Conservation (phyloP, 768 basidiomycete genomes). For the Lactarius psammicola region DNA sequence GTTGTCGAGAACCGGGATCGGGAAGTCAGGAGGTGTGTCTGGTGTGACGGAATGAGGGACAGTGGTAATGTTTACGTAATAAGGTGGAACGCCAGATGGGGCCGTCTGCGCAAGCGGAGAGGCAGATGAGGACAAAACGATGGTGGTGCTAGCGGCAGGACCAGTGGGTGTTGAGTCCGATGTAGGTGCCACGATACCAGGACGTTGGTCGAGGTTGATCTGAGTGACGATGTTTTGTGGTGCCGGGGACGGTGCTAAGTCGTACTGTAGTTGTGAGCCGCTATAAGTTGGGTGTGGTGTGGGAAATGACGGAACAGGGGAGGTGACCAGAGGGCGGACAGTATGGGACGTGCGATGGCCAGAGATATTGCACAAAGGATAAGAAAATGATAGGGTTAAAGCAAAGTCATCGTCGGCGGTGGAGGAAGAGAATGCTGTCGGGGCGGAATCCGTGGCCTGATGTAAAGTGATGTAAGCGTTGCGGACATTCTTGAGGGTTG, state of each 20-base stretch:
- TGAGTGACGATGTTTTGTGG: background rate
- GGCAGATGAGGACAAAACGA: background rate
- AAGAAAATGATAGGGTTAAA: background rate
- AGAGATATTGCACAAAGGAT: background rate
- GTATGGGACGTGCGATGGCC: too few species aligned
- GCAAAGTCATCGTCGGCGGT: background rate
- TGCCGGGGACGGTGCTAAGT: too few species aligned
- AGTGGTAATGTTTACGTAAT: too few species aligned
- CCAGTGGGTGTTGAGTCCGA: background rate
- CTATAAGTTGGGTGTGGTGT: too few species aligned
- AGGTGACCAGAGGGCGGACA: too few species aligned
- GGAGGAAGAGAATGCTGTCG: background rate
- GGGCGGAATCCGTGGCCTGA: background rate
- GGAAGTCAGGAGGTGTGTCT: too few species aligned
- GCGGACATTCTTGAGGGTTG: constrained; percentile 1
- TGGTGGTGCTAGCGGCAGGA: background rate
- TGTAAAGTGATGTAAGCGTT: constrained; percentile 2
- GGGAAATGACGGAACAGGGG: too few species aligned
- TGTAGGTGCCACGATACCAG: background rate
- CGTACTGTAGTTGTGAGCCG: background rate
- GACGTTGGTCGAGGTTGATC: background rate
- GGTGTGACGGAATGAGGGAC: too few species aligned
- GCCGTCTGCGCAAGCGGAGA: too few species aligned
- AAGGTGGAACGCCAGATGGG: too few species aligned
- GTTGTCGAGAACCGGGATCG: too few species aligned